Conservation (phyloP, 768 basidiomycete genomes). For the Mycena polygramma region DNA sequence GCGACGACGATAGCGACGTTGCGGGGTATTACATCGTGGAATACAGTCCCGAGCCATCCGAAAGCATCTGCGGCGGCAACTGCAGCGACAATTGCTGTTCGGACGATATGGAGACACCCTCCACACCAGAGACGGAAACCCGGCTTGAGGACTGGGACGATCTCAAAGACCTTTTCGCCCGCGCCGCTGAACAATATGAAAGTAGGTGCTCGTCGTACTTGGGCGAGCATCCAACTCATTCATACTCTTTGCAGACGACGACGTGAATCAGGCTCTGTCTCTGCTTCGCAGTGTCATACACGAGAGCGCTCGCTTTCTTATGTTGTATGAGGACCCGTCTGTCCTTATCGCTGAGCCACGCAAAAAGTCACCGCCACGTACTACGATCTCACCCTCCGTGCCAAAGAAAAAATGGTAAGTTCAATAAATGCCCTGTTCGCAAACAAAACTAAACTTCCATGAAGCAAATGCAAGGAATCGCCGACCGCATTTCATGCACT, state of each 20-base stretch:
- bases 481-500: slow-evolving; percentile 77
- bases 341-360: slow-evolving; percentile 54
- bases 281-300: slow-evolving; percentile 74
- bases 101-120: slow-evolving; percentile 25
- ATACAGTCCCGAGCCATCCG: slow-evolving; percentile 20
- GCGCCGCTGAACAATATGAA: slow-evolving; percentile 72
- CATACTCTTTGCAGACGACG: slow-evolving; percentile 51
- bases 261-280: slow-evolving; percentile 62
- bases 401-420: slow-evolving; percentile 36
- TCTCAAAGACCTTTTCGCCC: slow-evolving; percentile 71
- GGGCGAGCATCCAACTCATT: slow-evolving; percentile 2
- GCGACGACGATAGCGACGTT: slow-evolving; percentile 16
- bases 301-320: slow-evolving; percentile 74
- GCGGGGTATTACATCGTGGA: slow-evolving; percentile 30
- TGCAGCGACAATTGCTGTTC: no score
- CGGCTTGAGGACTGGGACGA: slow-evolving; percentile 72
- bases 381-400: slow-evolving; percentile 6
- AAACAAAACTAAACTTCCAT: background rate
- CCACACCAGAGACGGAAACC: slow-evolving; percentile 12
- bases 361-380: slow-evolving; percentile 29
- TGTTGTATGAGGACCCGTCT: slow-evolving; percentile 68
- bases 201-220: slow-evolving; percentile 53
- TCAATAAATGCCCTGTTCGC: background rate
- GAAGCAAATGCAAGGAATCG: slow-evolving; percentile 60
- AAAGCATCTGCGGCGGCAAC: background rate